Conservation (phyloP, 2,329 filamentous ascomycete species). For the Fusarium oligoseptatum region DNA sequence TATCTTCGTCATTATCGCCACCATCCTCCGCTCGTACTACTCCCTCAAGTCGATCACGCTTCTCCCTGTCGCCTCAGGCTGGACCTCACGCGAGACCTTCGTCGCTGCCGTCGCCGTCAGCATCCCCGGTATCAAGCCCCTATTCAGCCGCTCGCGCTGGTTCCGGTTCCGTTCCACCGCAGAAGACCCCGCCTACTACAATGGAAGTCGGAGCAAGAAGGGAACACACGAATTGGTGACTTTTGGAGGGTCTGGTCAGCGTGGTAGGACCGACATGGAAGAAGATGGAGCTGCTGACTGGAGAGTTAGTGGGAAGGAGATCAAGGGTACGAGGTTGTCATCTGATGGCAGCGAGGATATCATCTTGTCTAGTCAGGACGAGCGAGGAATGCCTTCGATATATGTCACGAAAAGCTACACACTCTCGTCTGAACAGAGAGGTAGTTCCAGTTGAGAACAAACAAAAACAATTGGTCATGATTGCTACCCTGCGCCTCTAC, state of each 20-base stretch:
- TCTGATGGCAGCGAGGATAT: slow-evolving; percentile 10
- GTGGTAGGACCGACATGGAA: neutral
- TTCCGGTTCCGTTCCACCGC: neutral
- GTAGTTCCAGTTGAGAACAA: neutral
- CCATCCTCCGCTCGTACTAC: neutral
- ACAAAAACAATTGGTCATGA: neutral
- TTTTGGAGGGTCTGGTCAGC: neutral
- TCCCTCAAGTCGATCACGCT: neutral
- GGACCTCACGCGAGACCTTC: neutral
- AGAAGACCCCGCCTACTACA: neutral
- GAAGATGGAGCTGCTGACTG: neutral
- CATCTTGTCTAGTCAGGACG: neutral
- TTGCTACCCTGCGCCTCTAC: neutral
- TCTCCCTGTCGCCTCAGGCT: neutral
- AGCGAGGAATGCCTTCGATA: neutral
- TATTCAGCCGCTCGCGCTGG: slow-evolving; percentile 6
- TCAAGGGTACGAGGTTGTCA: neutral
- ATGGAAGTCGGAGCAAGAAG: neutral
- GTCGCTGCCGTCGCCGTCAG: slow-evolving; percentile 5
- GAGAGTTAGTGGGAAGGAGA: neutral
- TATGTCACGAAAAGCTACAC: neutral
- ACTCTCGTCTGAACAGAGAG: neutral
- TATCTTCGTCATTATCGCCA: neutral
- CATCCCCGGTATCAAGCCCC: slow-evolving; percentile 5
- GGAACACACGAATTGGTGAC: neutral